These are phyloP conservation scores for Penicillium subrubescens DNA, from an alignment of 495 filamentous ascomycete genomes.

Conservation along the genomic window DNA sequence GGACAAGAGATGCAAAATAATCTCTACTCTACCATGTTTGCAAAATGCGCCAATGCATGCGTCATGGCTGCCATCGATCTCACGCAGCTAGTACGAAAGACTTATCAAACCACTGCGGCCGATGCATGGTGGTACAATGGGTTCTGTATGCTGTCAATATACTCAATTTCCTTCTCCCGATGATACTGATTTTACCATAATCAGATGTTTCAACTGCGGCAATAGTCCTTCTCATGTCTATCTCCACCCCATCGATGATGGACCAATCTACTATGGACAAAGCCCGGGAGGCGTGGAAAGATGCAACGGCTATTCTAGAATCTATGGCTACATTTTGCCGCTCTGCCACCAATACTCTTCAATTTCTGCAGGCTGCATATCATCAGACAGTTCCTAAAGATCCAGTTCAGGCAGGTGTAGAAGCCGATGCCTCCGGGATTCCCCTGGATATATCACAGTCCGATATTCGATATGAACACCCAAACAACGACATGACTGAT, in stretches of 20 bases:
- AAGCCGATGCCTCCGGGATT: background rate
- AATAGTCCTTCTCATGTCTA: background rate
- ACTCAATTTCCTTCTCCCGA: background rate
- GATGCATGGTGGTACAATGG: constrained; percentile 48
- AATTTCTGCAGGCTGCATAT: background rate
- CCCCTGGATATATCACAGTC: background rate
- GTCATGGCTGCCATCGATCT: constrained; percentile 38
- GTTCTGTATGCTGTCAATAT: constrained; percentile 31
- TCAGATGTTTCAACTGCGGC: background rate
- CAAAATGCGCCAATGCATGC: constrained; percentile 37
- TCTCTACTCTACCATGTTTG: constrained; percentile 33
- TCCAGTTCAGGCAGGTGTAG: background rate
- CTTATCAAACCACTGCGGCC: constrained; percentile 33
- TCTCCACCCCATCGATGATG: background rate
- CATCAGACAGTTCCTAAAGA: background rate
- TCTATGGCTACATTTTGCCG: background rate
- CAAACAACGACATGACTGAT: background rate
- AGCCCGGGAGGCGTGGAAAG: background rate
- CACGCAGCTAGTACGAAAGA: constrained; percentile 31
- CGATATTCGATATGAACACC: background rate
- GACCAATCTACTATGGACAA: background rate
- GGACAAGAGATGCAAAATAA: constrained; percentile 12
- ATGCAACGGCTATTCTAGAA: background rate
- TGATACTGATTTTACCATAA: background rate
- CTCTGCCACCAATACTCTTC: background rate